Base-by-base conservation (phyloP, 129 eudicot species). In the Centella asiatica region DNA sequence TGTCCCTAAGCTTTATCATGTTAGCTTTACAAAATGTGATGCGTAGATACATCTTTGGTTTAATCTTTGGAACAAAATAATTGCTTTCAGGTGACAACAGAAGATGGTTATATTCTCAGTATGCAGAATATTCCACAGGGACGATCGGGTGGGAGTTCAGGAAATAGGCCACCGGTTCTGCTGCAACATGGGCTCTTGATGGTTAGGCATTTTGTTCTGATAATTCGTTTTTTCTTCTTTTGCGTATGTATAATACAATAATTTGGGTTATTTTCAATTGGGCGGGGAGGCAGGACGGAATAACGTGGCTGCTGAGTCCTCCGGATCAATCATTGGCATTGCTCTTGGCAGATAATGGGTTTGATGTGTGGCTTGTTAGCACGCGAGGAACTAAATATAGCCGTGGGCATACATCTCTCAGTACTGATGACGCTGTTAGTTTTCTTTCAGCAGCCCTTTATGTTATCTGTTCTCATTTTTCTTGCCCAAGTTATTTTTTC, bases 341-440 rank as follows among this genome's bases (percentile, higher is more conserved):
- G 12, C 66, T 86, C 7, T 77, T 86, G 70, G 95, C 89, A 39
- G 89, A 86, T 64, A 80, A 81, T 27, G 94, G 83, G 15, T 85
- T 69, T 39, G 88, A 85, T 49, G 85, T 85, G 28, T 85, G 94
- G 88, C 73, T 85, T 34, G 62, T 68, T 47, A 82, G 84, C 60
- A 66, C 89, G 25, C 81, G 89, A 7, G 95, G 95, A 70, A 86
- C 95, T 50, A 74, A 77, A 60, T 82, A 80, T 66, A 86, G 95
- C 66, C 81, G 73, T 7, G 78, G 74, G 13, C 89, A 86, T 64
- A 73, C 68, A 12, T 69, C 74, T 64, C 85, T 86, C 24, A 80
- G 66, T 54, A 80, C 82, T n/a, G 68, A 81, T 24, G 83, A 74
- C 4, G 85, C 80, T 62, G 85, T 80, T 57, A 72, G 18, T 25